phyloP scores from a whole-genome alignment of 129 eudicot species.

The Chrysanthemum makinoi region DNA sequence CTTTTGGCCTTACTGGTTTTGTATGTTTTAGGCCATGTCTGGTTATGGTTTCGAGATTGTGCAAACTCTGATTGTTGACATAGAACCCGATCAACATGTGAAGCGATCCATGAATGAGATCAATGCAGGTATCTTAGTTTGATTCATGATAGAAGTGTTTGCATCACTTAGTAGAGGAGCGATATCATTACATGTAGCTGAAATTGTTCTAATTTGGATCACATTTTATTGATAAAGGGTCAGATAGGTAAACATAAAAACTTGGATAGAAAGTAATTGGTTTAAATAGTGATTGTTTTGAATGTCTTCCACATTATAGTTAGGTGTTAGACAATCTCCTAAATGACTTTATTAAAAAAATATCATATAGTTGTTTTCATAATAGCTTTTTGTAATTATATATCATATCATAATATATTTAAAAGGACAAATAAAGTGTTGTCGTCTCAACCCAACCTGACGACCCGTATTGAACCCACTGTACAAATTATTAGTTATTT shows the following conservation, averaged over 20 bases:
- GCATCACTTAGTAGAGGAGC: background rate
- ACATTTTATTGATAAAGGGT: background rate
- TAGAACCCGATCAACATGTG: constrained; percentile 69
- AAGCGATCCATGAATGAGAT: constrained; percentile 83
- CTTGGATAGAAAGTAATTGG: background rate
- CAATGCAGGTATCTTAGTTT: constrained; percentile 57
- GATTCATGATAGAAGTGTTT: constrained; percentile 3
- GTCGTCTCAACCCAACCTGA: background rate
- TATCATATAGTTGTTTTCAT: background rate
- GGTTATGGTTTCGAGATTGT: constrained; percentile 74
- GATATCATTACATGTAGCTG: background rate
- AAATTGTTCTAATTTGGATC: background rate
- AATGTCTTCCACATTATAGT: background rate
- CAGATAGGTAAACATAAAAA: background rate
- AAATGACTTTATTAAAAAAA: background rate
- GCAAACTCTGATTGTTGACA: constrained; percentile 69
- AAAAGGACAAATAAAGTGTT: background rate
- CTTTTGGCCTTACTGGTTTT: background rate
- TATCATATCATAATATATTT: background rate
- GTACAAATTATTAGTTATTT: background rate
- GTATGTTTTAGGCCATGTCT: constrained; percentile 62
- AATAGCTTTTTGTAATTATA: background rate
- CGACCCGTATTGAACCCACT: background rate
- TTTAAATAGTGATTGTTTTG: background rate
- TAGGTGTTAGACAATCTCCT: background rate